Evolutionary conservation across 2,329 filamentous ascomycete genomes (phyloP), one percentile per base, ranked within the genome.

Genomic region (Nannizziopsis arthrosporioides): DNA sequence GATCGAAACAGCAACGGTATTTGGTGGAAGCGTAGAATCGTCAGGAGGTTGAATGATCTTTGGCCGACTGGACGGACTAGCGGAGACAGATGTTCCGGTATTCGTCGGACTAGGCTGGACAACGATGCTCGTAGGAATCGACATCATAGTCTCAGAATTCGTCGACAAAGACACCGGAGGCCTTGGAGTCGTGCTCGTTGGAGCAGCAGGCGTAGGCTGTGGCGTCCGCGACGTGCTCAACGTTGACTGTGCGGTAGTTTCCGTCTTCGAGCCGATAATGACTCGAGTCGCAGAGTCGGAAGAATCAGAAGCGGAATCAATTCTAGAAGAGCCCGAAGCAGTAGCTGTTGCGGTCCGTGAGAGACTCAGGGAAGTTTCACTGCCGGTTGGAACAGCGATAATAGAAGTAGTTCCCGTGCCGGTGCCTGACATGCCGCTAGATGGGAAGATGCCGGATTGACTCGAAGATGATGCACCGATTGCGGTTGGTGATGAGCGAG

Each of bases 1-100:
- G 53, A 96, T 75, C 62, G 94, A 87, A 56, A 94, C 82, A 56
- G 85, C 67, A 3, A 78, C 80, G 0, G 77, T 80, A 56, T 85
- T 84, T 2, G 73, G 67, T 0, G 85, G 84, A 14, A 73, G 64
- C 3, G 68, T 51, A 15, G 73, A 70, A 42, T 76, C 73, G 27
- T 76, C 76, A 48, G 79, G 76, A 7, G 87, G 86, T 22, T 81
- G 77, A 55, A 95, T 89, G 38, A 85, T 76, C 58, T 78, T 79
- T 15, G 88, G 88, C 50, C 93, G 73, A 47, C 87, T 66, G 46
- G 72, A 65, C 1, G 72, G 70, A 27, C 60, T 61, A 2, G 57
- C 53, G 4, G 62, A 57, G 55, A 61, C 51, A 54, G 15, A 69
- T 19, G 59, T 59, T 9, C 58, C 56, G 3, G 62, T 59, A 3